These are phyloP conservation scores for Moesziomyces aphidis DNA, from an alignment of 1,284 basidiomycete genomes.

Conservation along the genomic window DNA sequence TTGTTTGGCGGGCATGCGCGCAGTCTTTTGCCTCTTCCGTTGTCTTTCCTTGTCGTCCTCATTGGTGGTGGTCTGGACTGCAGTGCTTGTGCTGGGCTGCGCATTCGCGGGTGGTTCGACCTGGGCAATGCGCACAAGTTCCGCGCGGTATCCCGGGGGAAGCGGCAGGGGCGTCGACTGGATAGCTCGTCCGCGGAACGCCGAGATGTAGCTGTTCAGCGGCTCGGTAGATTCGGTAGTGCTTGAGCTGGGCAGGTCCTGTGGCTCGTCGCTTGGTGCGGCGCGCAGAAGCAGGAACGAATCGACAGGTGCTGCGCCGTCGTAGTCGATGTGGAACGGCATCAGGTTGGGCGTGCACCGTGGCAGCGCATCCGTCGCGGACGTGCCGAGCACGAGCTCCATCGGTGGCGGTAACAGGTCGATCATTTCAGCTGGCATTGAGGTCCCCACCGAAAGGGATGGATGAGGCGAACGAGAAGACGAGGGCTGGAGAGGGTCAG, in stretches of 20 bases:
- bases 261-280: background rate
- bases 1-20: conserved; percentile 19
- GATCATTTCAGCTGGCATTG: background rate
- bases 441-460: too few species aligned
- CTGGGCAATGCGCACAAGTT: conserved; percentile 27
- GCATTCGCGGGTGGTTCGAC: background rate
- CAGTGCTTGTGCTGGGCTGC: background rate
- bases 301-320: conserved; percentile 46
- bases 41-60: conserved; percentile 7
- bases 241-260: background rate
- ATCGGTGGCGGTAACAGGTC: conserved; percentile 28
- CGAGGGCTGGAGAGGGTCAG: background rate
- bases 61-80: background rate
- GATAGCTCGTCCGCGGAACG: conserved; percentile 37
- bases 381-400: conserved; percentile 7
- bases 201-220: conserved; percentile 28
- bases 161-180: conserved; percentile 36
- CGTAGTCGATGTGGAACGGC: conserved; percentile 52
- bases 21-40: conserved; percentile 14
- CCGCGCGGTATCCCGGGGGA: conserved; percentile 25
- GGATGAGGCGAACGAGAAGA: background rate
- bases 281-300: conserved; percentile 39
- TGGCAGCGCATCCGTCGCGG: conserved; percentile 1
- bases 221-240: background rate
- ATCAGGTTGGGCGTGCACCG: conserved; percentile 44